Evolutionary conservation across 2,329 filamentous ascomycete genomes (phyloP).

Genomic region (Claviceps capensis): DNA sequence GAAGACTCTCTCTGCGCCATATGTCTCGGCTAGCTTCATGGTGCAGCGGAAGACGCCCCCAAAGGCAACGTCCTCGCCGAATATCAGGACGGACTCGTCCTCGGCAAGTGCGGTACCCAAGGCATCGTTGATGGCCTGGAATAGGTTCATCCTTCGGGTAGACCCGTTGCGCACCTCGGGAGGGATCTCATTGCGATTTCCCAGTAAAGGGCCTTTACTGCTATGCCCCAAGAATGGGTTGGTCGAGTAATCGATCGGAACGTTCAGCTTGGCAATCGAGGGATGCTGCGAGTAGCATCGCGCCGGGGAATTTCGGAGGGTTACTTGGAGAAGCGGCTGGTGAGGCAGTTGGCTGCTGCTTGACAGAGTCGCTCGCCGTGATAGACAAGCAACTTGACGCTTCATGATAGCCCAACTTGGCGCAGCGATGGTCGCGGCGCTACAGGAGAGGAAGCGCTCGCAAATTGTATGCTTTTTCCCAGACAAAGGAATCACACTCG

Average conservation of each 20-base stretch:
- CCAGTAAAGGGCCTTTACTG: constrained; percentile 45
- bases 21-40: constrained; percentile 78
- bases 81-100: constrained; percentile 78
- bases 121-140: constrained; percentile 86
- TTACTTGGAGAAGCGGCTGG: constrained; percentile 3
- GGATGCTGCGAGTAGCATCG: constrained; percentile 41
- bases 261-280: constrained; percentile 57
- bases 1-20: constrained; percentile 81
- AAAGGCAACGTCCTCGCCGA: constrained; percentile 94
- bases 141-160: constrained; percentile 83
- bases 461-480: neutral
- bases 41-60: constrained; percentile 93
- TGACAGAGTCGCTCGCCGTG: constrained; percentile 15
- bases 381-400: constrained; percentile 17
- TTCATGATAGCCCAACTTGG: constrained; percentile 14
- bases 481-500: neutral
- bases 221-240: constrained; percentile 73
- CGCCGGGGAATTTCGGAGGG: constrained; percentile 8
- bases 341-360: constrained; percentile 5
- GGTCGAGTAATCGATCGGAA: constrained; percentile 74
- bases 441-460: neutral
- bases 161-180: constrained; percentile 49
- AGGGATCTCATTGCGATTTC: constrained; percentile 60
- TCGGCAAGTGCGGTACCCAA: constrained; percentile 67
- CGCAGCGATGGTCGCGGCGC: constrained; percentile 1